These are phyloP conservation scores for Penicillium bovifimosum DNA, from an alignment of 495 filamentous ascomycete species.

Conservation along the genomic window DNA sequence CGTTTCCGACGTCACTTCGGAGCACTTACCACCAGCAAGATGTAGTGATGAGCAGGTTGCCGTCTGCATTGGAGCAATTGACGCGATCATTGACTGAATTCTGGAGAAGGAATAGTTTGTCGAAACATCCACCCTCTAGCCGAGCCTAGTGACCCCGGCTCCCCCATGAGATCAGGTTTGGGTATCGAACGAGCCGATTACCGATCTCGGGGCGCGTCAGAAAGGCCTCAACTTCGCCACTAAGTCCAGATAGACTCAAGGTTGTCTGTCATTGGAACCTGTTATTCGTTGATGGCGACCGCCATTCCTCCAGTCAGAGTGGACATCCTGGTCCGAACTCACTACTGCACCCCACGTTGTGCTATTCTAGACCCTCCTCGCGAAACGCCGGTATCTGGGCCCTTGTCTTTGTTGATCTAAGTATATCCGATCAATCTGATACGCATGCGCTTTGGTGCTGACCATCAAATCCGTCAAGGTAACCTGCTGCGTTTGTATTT, in stretches of 20 bases:
- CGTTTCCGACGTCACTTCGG: background rate
- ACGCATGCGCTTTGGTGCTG: background rate
- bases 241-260: constrained; percentile 3
- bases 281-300: constrained; percentile 15
- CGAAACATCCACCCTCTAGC: background rate
- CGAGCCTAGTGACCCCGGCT: background rate
- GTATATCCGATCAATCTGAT: background rate
- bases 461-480: background rate
- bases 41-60: background rate
- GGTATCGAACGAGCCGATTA: background rate
- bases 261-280: constrained; percentile 15
- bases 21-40: background rate
- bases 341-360: constrained; percentile 21
- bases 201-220: too few relatives aligned
- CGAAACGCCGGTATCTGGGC: constrained; percentile 14
- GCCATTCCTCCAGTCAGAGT: constrained; percentile 13
- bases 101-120: background rate
- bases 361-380: constrained; percentile 14
- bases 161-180: background rate
- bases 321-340: background rate
- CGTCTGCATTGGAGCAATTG: background rate
- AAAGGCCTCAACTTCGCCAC: constrained; percentile 14
- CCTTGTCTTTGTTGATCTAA: background rate
- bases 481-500: background rate
- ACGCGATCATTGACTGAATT: background rate